Base-by-base conservation (phyloP, 2,329 filamentous ascomycete genomes). In the Parasarocladium wereldwijsianum region DNA sequence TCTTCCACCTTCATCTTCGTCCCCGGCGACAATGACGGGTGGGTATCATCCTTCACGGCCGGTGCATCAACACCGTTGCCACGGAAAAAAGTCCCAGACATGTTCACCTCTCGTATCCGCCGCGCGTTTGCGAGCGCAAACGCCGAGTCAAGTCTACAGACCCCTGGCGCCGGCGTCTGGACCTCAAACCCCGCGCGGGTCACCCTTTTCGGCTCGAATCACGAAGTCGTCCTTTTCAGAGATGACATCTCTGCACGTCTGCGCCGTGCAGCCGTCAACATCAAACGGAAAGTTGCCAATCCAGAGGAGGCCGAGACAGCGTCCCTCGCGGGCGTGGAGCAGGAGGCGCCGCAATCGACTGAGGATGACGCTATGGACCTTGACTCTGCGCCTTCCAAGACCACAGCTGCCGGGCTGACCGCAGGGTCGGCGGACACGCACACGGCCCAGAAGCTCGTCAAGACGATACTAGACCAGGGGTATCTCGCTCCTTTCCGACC, bases 1-100 rank as follows among this genome's bases (percentile, higher is more conserved):
- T 68, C 70, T 16, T 77, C 81, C 5, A 87, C 81, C 0, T 93
- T 96, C 49, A 63, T 93, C 18, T 93, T 98, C 46, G 80, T 96
- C 0, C 90, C 90, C 0, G 90, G 90, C 17, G 87, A 96, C 54
- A 93, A 94, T 49, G 90, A 98, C 50, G 86, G 83, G n/a, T 98
- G 90, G 90, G 72, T 78, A 5, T 93, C 84, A 1, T 70, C 85
- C 3, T 93, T 93, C 49, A 73, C 72, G 1, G 76, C 75, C 2
- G 83, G 83, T 4, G 76, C 80, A 1, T 72, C 78, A 0, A 68
- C 70, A 1, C 70, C 76, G 0, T 47, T 87, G 8, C 83, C 83
- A 0, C 58, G 77, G 8, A 76, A 77, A 39, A 56, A 67, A 0
- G 69, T 98, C 3, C 90, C 90, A 1, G 80, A 87, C 6, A 60